A percentile compares a stretch with the other conserved stretches of the same genome.
Conservation (phyloP, 768 basidiomycete genomes). For the Mycena galopus region DNA sequence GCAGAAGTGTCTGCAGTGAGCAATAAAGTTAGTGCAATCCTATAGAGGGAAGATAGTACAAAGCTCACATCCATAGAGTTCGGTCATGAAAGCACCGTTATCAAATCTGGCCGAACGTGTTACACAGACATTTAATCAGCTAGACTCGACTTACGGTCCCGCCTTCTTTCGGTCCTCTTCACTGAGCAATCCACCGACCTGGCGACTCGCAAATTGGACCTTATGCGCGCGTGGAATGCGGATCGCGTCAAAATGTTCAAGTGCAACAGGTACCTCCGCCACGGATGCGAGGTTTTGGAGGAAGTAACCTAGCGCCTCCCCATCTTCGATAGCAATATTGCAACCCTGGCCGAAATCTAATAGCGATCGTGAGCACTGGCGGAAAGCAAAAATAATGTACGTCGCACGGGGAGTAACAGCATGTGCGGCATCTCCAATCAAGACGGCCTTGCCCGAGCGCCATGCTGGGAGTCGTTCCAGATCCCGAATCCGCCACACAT, state of each 20-base stretch:
- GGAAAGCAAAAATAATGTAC: not conserved
- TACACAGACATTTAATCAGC: not conserved
- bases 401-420: constrained; percentile 25
- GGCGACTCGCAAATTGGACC: constrained; percentile 33
- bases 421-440: constrained; percentile 35
- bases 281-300: constrained; percentile 34
- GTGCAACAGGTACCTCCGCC: constrained; percentile 15
- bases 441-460: constrained; percentile 23
- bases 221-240: constrained; percentile 30
- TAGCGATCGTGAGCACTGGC: not conserved
- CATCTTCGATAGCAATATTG: constrained; percentile 51
- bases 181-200: constrained; percentile 17
- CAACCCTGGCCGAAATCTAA: constrained; percentile 43
- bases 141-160: constrained; percentile 16
- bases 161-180: constrained; percentile 26
- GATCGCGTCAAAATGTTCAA: constrained; percentile 18
- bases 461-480: constrained; percentile 20
- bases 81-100: constrained; percentile 11
- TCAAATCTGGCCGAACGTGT: constrained; percentile 16
- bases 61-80: constrained; percentile 30
- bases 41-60: not conserved
- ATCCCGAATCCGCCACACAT: constrained; percentile 36
- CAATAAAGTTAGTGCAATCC: not conserved
- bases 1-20: constrained; percentile 6
- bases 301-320: constrained; percentile 47